phyloP scores from a whole-genome alignment of 352 stramenopile species.

The Phytophthora ohioensis region DNA sequence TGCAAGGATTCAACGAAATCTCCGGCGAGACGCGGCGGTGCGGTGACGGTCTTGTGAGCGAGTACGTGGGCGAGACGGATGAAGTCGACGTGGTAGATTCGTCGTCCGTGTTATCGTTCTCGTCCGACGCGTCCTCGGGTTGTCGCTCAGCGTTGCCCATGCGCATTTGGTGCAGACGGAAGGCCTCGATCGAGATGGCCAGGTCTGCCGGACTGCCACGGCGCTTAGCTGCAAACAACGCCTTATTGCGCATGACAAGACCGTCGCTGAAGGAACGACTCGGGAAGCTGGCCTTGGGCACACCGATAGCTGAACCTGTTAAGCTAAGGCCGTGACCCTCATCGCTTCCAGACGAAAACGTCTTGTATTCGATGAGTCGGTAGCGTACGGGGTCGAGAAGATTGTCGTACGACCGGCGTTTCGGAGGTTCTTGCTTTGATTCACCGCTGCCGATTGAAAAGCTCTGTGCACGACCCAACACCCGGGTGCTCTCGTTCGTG shows the following conservation, averaged over 20 bases:
- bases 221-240: conserved; percentile 69
- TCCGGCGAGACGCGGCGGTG: conserved; percentile 18
- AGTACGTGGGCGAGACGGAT: conserved; percentile 35
- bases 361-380: conserved; percentile 87
- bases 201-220: conserved; percentile 76
- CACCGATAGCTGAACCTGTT: conserved; percentile 35
- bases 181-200: conserved; percentile 81
- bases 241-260: conserved; percentile 73
- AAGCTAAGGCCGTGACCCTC: conserved; percentile 16
- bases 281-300: conserved; percentile 76
- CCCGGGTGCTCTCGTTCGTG: conserved; percentile 9
- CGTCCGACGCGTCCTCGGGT: conserved; percentile 53
- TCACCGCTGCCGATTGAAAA: conserved; percentile 45
- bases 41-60: conserved; percentile 15
- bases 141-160: conserved; percentile 60
- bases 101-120: conserved; percentile 45
- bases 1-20: conserved; percentile 13
- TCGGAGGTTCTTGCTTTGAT: conserved; percentile 13
- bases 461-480: conserved; percentile 51
- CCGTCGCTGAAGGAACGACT: conserved; percentile 80
- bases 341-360: conserved; percentile 56
- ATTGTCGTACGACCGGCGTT: conserved; percentile 80
- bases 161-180: conserved; percentile 69
- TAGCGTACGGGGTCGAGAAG: conserved; percentile 78
- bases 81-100: conserved; percentile 38